phyloP scores from a whole-genome alignment of 805 yeast species.

The Lachancea thermotolerans region DNA sequence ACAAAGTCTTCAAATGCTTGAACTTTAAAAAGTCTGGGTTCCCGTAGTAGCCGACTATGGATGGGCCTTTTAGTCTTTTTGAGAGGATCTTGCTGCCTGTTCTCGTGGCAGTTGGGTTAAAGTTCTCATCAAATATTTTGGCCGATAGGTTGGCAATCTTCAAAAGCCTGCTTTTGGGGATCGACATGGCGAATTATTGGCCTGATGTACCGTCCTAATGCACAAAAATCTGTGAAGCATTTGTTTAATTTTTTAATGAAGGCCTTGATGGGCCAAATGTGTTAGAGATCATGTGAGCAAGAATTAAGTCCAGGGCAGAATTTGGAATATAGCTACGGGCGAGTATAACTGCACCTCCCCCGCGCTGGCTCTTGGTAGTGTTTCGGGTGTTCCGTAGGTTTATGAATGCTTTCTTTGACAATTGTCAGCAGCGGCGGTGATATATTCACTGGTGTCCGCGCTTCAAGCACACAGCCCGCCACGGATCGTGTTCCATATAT shows the following conservation, averaged over 20 bases:
- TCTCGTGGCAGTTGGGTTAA: slow-evolving; percentile 58
- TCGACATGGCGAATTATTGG: slow-evolving; percentile 24
- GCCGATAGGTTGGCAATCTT: slow-evolving; percentile 56
- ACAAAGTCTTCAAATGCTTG: slow-evolving; percentile 50
- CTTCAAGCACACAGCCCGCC: no score
- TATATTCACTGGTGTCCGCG: no score
- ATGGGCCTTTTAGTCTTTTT: slow-evolving; percentile 64
- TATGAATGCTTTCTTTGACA: no score
- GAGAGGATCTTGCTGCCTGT: slow-evolving; percentile 69
- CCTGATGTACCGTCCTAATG: background rate
- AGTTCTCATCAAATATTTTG: slow-evolving; percentile 60
- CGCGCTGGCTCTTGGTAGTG: no score
- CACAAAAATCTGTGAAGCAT: background rate
- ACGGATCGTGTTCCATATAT: no score
- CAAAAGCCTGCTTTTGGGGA: slow-evolving; percentile 40
- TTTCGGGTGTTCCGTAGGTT: no score
- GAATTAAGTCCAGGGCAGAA: no score
- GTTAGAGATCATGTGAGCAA: no score
- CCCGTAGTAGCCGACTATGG: slow-evolving; percentile 67
- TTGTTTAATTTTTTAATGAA: background rate
- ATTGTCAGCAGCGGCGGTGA: no score
- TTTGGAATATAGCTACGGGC: no score
- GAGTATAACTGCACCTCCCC: no score
- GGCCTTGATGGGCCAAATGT: no score
- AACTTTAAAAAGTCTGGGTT: slow-evolving; percentile 62